Base-by-base conservation (phyloP, 2,329 filamentous ascomycete genomes). In the Colletotrichum liaoningense region DNA sequence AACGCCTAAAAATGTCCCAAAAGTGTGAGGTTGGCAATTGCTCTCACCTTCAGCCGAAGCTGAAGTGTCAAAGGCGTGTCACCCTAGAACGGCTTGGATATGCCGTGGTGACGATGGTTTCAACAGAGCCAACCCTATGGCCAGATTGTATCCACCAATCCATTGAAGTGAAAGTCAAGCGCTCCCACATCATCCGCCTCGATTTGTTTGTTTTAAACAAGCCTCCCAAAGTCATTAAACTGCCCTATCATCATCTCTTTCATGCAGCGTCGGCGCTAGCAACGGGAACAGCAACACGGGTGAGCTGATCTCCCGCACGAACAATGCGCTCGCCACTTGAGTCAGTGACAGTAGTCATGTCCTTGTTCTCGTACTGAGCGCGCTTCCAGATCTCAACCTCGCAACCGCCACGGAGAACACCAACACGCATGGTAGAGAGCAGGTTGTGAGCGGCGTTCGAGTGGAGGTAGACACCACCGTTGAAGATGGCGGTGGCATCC, bases 321-420 rank as follows among this genome's bases (percentile, higher is more conserved):
- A 97, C 90, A 78, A 98, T 95, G 76, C 93, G 92, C 83, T 94
- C 90, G 63, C 95, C 95, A 67, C 91, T 87, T 19, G 92, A 93
- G 81, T 98, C 95, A 82, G 94, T 95, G 82, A 94, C 90, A 77
- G 93, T 92, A 72, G 92, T 91, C 71, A 94, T 89, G 78, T 95
- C 94, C 87, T 96, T 95, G 87, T 93, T 94, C 85, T 95, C 93
- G 78, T 92, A 90, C 83, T 95, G 93, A 69, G 93, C 91, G 55
- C 94, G 92, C 90, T 97, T 97, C 94, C 94, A 97, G 84, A 97
- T 95, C 88, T 97, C 94, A 33, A 97, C 94, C 83, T 97, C 94
- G 81, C 93, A 95, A 56, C 94, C 94, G 76, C 94, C 94, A 65
- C 94, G 93, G 76, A 97, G 93, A 62, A 97, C 94, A 83, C 94